Conservation (phyloP, 2,329 filamentous ascomycete species). For the Cercospora sesami region DNA sequence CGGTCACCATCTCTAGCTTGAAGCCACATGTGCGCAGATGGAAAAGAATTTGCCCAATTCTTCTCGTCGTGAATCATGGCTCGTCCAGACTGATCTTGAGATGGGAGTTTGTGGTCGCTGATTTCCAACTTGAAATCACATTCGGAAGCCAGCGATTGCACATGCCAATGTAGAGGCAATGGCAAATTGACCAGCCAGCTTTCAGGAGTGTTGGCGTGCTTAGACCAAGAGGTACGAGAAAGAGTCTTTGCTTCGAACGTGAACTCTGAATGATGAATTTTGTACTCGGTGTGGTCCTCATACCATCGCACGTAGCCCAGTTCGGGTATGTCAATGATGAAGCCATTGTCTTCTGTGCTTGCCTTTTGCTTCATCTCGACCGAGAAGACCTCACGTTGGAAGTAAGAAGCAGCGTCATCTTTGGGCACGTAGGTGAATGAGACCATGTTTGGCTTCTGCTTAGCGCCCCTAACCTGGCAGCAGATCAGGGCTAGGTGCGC, state of each 20-base stretch:
- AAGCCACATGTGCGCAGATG: constrained; percentile 47
- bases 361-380: constrained; percentile 41
- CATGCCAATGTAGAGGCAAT: constrained; percentile 55
- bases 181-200: constrained; percentile 48
- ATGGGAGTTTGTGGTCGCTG: constrained; percentile 32
- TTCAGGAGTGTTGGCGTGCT: constrained; percentile 45
- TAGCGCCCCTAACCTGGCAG: constrained; percentile 48
- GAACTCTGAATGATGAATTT: constrained; percentile 40
- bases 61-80: constrained; percentile 53
- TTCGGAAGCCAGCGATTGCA: constrained; percentile 48
- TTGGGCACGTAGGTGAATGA: constrained; percentile 53
- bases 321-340: constrained; percentile 44
- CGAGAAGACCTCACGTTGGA: constrained; percentile 48
- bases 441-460: constrained; percentile 45
- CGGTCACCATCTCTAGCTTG: constrained; percentile 38
- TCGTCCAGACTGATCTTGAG: constrained; percentile 35
- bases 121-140: constrained; percentile 45
- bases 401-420: constrained; percentile 36
- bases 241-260: constrained; percentile 44
- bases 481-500: constrained; percentile 50
- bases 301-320: constrained; percentile 44
- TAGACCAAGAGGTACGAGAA: constrained; percentile 44
- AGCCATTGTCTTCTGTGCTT: constrained; percentile 37
- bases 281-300: constrained; percentile 42
- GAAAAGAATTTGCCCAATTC: constrained; percentile 53